Percentiles rank a stretch among this genome's conserved stretches.
These are phyloP conservation scores for Malbranchea zuffiana DNA, from an alignment of 2,329 filamentous ascomycete species.

Conservation along the genomic window DNA sequence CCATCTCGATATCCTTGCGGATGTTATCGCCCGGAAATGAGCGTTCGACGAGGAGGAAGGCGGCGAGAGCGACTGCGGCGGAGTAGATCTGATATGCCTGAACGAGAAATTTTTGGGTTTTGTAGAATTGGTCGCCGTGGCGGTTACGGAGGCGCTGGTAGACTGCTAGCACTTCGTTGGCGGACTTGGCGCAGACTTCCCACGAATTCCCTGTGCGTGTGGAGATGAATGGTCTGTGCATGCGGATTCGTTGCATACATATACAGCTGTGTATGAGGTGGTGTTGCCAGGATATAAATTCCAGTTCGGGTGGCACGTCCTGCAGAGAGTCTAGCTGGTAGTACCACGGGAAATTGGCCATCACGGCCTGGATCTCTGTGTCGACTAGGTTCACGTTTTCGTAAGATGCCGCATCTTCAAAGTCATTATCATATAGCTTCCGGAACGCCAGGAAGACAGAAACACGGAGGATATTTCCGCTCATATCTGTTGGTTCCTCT, in stretches of 20 bases:
- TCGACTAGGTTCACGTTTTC: constrained; percentile 18
- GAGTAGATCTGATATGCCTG: constrained; percentile 22
- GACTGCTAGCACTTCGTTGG: constrained; percentile 18
- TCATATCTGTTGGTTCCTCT: constrained; percentile 18
- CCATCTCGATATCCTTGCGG: constrained; percentile 19
- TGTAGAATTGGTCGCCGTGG: constrained; percentile 15
- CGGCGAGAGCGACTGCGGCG: constrained; percentile 20
- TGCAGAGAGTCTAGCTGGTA: constrained; percentile 15
- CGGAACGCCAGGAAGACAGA: constrained; percentile 17
- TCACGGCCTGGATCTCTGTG: constrained; percentile 16
- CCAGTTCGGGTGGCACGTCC: constrained; percentile 13
- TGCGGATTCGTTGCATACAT: constrained; percentile 21
- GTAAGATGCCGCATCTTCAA: constrained; percentile 16
- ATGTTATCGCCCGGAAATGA: constrained; percentile 18
- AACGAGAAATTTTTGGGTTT: constrained; percentile 18
- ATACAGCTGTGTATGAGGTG: constrained; percentile 20
- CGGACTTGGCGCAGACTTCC: constrained; percentile 18
- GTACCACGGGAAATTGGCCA: constrained; percentile 20
- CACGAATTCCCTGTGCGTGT: constrained; percentile 17
- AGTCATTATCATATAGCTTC: constrained; percentile 16
- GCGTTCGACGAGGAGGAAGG: constrained; percentile 21
- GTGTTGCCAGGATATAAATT: constrained; percentile 20
- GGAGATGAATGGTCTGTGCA: constrained; percentile 20
- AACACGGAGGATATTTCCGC: constrained; percentile 17
- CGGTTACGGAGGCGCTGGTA: constrained; percentile 18